These are phyloP conservation scores for Thelonectria blattea DNA, from an alignment of 2,329 filamentous ascomycete species.

Conservation along the genomic window DNA sequence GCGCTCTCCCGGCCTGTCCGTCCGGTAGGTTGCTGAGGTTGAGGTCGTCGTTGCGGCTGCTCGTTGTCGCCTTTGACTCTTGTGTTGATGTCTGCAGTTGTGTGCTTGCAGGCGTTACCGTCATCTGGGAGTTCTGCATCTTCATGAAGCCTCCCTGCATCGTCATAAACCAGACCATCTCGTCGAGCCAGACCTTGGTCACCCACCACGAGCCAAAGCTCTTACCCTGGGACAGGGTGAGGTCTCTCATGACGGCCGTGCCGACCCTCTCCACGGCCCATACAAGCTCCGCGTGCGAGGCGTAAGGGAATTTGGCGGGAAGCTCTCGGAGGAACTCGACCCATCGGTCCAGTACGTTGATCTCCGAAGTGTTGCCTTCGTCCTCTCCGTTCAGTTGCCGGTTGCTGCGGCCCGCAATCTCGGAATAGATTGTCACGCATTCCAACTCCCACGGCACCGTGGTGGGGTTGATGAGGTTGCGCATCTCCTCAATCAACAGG, in stretches of 20 bases:
- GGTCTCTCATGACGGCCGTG: constrained; percentile 78
- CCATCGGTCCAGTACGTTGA: constrained; percentile 80
- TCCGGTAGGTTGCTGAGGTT: constrained; percentile 53
- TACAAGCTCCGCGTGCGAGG: constrained; percentile 73
- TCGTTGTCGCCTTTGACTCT: constrained; percentile 44
- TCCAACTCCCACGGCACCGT: constrained; percentile 70
- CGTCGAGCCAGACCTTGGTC: constrained; percentile 93
- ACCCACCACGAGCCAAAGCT: constrained; percentile 95
- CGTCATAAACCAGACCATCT: constrained; percentile 89
- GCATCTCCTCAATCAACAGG: constrained; percentile 69
- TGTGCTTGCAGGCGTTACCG: constrained; percentile 32
- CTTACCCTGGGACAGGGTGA: constrained; percentile 77
- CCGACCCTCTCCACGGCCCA: constrained; percentile 78
- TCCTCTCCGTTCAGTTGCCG: constrained; percentile 42
- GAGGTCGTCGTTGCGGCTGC: constrained; percentile 54
- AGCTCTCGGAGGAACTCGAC: constrained; percentile 74
- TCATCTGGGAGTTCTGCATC: constrained; percentile 51
- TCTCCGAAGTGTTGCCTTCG: constrained; percentile 46
- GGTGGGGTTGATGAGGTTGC: constrained; percentile 72
- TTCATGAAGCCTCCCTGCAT: constrained; percentile 89
- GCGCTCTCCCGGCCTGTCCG: constrained; percentile 56
- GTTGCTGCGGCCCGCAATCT: constrained; percentile 56
- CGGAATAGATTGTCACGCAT: constrained; percentile 65
- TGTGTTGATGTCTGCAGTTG: constrained; percentile 46
- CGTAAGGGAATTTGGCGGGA: constrained; percentile 74